These are phyloP conservation scores for Rutstroemia sp. DNA, from an alignment of 2,329 filamentous ascomycete genomes.

Conservation along the genomic window DNA sequence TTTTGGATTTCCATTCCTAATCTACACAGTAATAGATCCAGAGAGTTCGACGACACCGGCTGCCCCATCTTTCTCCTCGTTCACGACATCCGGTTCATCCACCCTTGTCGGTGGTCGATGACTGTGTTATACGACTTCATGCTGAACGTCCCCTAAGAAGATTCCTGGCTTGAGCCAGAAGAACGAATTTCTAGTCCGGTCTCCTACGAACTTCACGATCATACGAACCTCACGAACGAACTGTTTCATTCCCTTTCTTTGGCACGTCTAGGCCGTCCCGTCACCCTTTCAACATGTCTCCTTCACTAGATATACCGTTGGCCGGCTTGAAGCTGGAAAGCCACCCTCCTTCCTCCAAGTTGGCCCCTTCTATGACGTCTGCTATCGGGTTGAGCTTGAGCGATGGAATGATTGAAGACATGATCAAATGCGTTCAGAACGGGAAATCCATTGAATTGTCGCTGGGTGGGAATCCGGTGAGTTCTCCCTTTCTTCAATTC, in stretches of 20 bases:
- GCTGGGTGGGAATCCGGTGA: conserved; percentile 52
- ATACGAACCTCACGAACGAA: background rate
- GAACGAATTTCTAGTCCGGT: background rate
- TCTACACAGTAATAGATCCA: background rate
- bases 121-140: conserved; percentile 7
- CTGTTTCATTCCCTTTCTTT: background rate
- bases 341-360: conserved; percentile 5
- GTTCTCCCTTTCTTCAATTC: conserved; percentile 27
- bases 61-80: background rate
- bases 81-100: background rate
- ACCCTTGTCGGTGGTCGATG: background rate
- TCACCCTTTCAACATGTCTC: conserved; percentile 1
- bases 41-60: background rate
- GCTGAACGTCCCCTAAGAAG: conserved; percentile 4
- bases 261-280: background rate
- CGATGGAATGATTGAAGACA: conserved; percentile 51
- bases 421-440: conserved; percentile 53
- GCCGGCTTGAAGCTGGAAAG: conserved; percentile 7
- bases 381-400: conserved; percentile 46
- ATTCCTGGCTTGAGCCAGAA: conserved; percentile 5
- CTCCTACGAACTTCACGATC: background rate
- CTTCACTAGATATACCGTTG: conserved; percentile 5
- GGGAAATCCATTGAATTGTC: conserved; percentile 50
- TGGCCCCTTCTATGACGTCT: background rate
- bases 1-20: background rate